Evolutionary conservation across 2,329 filamentous ascomycete species (phyloP).

Genomic region (Ascochyta clinopodiicola): DNA sequence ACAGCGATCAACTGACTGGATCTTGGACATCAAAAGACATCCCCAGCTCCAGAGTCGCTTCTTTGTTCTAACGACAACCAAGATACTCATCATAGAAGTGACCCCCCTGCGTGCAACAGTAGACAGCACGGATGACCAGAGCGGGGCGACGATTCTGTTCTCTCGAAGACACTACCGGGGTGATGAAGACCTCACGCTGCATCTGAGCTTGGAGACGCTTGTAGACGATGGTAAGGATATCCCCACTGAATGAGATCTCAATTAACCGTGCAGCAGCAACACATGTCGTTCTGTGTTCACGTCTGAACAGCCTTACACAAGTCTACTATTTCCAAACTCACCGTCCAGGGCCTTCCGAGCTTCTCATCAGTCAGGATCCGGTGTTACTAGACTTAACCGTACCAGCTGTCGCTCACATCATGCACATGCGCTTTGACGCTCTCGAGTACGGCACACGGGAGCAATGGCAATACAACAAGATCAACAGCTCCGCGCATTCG

Average conservation of each 20-base stretch:
- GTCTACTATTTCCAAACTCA: constrained; percentile 34
- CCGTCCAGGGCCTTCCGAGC: constrained; percentile 9
- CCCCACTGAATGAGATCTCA: neutral
- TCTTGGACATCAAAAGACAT: constrained; percentile 64
- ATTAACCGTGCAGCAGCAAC: constrained; percentile 31
- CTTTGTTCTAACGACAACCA: constrained; percentile 65
- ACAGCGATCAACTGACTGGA: constrained; percentile 50
- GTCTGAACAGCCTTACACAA: constrained; percentile 39
- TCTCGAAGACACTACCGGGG: constrained; percentile 63
- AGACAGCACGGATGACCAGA: constrained; percentile 22
- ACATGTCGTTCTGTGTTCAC: constrained; percentile 43
- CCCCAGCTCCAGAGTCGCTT: constrained; percentile 57
- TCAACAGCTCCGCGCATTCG: constrained; percentile 9
- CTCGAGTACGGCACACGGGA: constrained; percentile 25
- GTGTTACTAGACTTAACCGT: constrained; percentile 25
- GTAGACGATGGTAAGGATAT: constrained; percentile 41
- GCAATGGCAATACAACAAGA: constrained; percentile 1
- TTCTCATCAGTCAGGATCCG: constrained; percentile 36
- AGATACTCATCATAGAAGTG: constrained; percentile 59
- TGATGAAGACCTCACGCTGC: constrained; percentile 60
- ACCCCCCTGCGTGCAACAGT: constrained; percentile 33
- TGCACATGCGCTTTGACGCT: constrained; percentile 26
- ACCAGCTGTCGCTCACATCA: constrained; percentile 16
- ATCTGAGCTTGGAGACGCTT: constrained; percentile 36
- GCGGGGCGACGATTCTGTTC: constrained; percentile 50